Evolutionary conservation across 1,284 basidiomycete species (phyloP), one percentile per base, ranked within the genome.

Genomic region (Ustilago xerochloae): DNA sequence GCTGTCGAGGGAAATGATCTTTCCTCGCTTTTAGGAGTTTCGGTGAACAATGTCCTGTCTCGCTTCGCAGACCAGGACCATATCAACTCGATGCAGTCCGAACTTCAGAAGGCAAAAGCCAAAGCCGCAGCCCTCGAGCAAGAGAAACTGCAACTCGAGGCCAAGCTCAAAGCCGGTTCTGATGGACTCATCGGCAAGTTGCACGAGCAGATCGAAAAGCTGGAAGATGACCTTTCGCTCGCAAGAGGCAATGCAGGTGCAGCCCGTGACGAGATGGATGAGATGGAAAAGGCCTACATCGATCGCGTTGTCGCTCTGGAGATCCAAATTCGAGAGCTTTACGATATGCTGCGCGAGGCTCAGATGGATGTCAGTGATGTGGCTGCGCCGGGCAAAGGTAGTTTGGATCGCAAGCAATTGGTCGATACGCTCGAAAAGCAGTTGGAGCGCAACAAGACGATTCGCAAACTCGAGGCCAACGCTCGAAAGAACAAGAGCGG

Each of bases 51-150:
- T 50, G 89, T 98, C 63, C 91, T 97, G 49, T 90, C 92, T 6
- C 91, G 92, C 80, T 93, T 98, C 84, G 93, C 93, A 66, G 94
- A 97, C 81, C 90, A 93, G 30, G 94, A 98, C 76, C 89, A 92
- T 41, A 88, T 92, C 71, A 91, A 94, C 80, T 85, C 87, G 30
- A 89, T 91, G n/a, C 90, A 93, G 80, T 88, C 89, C n/a, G 93
- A 96, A 65, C 89, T 91, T 18, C 88, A 89, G 6, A 89, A 90
- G 65, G 88, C 90, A 10, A 90, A 91, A 47, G 87, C 89, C 12
- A 87, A 89, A 53, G 89, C 91, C 90, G 49, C 91, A 90, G 86
- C 93, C 90, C 83, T 91, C 91, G 76, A 84, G 76, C 71, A 84
- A 39, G 86, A 87, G 56, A 85, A 86, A 69, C 76, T 82, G 7